A percentile compares a stretch with the other conserved stretches of the same genome.
These are phyloP conservation scores for Cytospora schulzeri DNA, from an alignment of 2,329 filamentous ascomycete species.

Conservation along the genomic window DNA sequence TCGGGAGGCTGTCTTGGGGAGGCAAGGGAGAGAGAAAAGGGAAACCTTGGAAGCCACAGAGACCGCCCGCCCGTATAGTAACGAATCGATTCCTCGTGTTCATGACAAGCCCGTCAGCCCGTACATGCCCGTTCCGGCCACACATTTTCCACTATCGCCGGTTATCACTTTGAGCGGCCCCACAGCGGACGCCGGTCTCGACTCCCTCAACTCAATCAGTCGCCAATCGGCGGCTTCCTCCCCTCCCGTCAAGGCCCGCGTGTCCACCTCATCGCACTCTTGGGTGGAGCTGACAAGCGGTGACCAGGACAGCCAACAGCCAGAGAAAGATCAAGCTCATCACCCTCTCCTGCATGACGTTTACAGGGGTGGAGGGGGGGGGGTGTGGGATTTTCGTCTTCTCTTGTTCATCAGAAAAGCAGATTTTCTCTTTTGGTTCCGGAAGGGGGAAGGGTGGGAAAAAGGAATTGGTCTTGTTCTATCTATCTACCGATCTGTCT, in stretches of 20 bases:
- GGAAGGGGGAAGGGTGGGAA: background rate
- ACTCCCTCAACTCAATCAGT: background rate
- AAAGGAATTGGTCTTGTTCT: too few species aligned
- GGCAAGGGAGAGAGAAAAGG: too few species aligned
- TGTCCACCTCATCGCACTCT: slow-evolving; percentile 7
- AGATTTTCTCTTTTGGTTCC: background rate
- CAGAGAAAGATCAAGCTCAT: background rate
- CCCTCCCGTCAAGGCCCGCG: background rate
- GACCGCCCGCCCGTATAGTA: background rate
- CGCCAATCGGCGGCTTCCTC: background rate
- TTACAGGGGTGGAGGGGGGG: background rate
- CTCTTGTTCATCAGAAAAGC: background rate
- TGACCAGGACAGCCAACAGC: background rate
- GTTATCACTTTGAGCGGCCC: background rate
- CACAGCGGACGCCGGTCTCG: background rate
- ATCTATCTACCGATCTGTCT: background rate
- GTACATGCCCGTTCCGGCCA: background rate
- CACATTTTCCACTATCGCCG: background rate
- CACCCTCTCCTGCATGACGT: background rate
- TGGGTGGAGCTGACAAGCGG: slow-evolving; percentile 18
- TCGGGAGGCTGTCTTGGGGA: background rate
- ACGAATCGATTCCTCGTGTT: background rate
- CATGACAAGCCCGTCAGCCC: too few species aligned
- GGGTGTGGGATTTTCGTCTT: too few species aligned
- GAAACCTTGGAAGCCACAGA: background rate